Conservation (phyloP, 2,329 filamentous ascomycete genomes). For the Davidsoniella eucalypti region DNA sequence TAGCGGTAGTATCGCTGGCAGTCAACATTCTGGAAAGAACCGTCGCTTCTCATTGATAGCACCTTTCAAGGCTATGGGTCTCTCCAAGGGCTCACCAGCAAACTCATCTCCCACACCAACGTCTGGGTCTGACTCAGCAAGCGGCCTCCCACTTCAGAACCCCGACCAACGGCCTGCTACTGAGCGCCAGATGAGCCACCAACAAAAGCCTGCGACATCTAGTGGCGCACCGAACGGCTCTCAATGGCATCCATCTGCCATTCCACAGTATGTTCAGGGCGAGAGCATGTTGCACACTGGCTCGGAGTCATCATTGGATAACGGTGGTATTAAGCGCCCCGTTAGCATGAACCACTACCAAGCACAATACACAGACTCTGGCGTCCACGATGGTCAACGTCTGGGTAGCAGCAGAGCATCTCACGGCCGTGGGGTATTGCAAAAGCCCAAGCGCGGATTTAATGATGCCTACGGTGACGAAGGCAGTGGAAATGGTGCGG, state of each 20-base stretch:
- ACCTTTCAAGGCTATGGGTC: constrained; percentile 40
- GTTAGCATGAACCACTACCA: constrained; percentile 27
- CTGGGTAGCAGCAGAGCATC: constrained; percentile 19
- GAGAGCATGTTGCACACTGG: constrained; percentile 31
- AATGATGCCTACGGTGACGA: constrained; percentile 75
- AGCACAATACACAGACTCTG: constrained; percentile 24
- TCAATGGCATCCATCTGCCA: constrained; percentile 20
- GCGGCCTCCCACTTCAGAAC: constrained; percentile 36
- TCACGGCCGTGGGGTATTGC: constrained; percentile 39
- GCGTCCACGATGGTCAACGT: constrained; percentile 26
- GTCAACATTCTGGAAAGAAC: constrained; percentile 40
- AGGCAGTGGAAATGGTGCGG: constrained; percentile 59
- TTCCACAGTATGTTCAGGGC: constrained; percentile 28
- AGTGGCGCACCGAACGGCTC: constrained; percentile 1
- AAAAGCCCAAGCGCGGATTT: constrained; percentile 71
- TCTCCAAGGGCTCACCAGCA: constrained; percentile 27
- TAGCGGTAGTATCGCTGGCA: constrained; percentile 47
- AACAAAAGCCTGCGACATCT: constrained; percentile 10
- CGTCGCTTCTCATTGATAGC: constrained; percentile 58
- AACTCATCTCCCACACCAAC: constrained; percentile 29
- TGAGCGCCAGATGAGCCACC: neutral
- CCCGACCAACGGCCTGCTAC: neutral
- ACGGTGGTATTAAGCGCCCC: constrained; percentile 8
- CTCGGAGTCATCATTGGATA: constrained; percentile 38
- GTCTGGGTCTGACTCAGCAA: constrained; percentile 33